phyloP scores from a whole-genome alignment of 177 flowering plant species.

The Vitis hybrid region DNA sequence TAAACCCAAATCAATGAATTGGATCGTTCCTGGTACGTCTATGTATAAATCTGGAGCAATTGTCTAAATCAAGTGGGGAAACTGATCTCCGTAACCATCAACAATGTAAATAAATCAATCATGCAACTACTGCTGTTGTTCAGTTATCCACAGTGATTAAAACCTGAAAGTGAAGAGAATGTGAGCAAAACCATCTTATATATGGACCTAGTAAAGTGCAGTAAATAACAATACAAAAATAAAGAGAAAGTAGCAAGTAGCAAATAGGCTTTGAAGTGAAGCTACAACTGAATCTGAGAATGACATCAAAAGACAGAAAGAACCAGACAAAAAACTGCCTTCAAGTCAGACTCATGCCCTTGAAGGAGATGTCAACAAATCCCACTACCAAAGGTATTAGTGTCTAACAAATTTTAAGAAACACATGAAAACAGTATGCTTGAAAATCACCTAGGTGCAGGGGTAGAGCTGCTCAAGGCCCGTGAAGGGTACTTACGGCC shows the following conservation, averaged over 20 bases:
- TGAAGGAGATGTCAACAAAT: neutral
- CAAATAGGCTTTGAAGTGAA: neutral
- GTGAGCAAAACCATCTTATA: neutral
- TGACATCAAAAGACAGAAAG: neutral
- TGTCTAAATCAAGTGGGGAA: neutral
- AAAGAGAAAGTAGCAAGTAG: neutral
- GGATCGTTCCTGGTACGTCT: neutral
- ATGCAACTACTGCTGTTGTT: neutral
- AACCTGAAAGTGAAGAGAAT: constrained; percentile 6
- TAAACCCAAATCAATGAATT: neutral
- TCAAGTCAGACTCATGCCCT: neutral
- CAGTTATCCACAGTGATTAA: neutral
- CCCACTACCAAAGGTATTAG: neutral
- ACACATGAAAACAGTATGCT: too few relatives aligned
- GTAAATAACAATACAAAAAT: neutral
- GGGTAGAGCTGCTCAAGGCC: too few relatives aligned
- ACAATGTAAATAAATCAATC: neutral
- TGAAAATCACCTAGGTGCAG: too few relatives aligned
- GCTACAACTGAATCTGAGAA: neutral
- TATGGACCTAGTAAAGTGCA: neutral
- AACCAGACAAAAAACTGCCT: neutral
- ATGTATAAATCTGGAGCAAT: neutral
- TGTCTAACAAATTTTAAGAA: neutral
- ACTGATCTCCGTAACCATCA: neutral
- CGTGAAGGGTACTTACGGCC: too few relatives aligned